A percentile compares a stretch with the other conserved stretches of the same genome.
These are phyloP conservation scores for Fonsecaea pugnacius DNA, from an alignment of 2,329 filamentous ascomycete species.

Conservation along the genomic window DNA sequence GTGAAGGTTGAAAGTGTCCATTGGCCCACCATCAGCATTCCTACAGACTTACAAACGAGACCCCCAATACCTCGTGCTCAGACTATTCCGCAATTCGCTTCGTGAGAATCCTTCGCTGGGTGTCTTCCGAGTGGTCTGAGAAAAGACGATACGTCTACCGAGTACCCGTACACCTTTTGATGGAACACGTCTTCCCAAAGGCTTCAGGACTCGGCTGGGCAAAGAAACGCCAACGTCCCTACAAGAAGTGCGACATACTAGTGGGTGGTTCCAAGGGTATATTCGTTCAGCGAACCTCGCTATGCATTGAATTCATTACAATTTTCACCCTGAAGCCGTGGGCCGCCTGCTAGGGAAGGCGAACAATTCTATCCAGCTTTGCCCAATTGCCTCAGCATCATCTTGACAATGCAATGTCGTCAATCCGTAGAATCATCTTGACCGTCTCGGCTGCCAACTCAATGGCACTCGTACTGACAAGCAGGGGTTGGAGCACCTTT, in stretches of 20 bases:
- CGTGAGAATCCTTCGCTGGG: background rate
- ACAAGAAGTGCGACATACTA: background rate
- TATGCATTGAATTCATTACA: slow-evolving; percentile 24
- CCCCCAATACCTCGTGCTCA: background rate
- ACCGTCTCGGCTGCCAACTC: slow-evolving; percentile 97
- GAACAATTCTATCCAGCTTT: slow-evolving; percentile 10
- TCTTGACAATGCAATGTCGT: slow-evolving; percentile 65
- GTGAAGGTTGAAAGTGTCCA: too few relatives aligned
- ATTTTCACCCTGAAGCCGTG: slow-evolving; percentile 8
- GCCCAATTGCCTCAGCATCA: slow-evolving; percentile 27
- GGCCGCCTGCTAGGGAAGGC: background rate
- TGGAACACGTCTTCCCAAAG: background rate
- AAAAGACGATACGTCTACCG: background rate
- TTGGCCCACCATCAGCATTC: slow-evolving; percentile 5
- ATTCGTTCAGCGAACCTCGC: slow-evolving; percentile 18
- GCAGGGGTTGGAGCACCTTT: slow-evolving; percentile 91
- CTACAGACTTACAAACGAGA: too few relatives aligned
- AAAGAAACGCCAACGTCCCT: background rate
- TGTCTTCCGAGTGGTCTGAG: background rate
- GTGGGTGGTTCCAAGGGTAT: background rate
- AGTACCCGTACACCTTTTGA: background rate
- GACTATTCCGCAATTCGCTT: background rate
- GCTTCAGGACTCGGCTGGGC: background rate
- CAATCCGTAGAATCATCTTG: slow-evolving; percentile 83
- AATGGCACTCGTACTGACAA: slow-evolving; percentile 96